Evolutionary conservation across 1,284 basidiomycete species (phyloP).

Genomic region (Limonomyces culmigenus): DNA sequence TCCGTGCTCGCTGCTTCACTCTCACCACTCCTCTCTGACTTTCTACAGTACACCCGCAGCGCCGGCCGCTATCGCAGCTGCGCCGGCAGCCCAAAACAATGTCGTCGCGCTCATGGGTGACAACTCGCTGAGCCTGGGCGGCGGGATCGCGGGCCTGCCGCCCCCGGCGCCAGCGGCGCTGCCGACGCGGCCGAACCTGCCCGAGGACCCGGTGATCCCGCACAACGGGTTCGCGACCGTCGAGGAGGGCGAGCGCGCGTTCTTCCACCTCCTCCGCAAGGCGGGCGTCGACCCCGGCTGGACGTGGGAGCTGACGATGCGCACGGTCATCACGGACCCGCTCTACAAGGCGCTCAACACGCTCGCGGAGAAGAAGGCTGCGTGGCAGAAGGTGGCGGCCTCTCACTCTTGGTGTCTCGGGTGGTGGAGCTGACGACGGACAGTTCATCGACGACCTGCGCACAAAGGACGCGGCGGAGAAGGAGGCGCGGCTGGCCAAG

Average conservation of each 20-base stretch:
- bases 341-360: constrained; percentile 90
- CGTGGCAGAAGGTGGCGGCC: constrained; percentile 70
- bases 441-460: constrained; percentile 57
- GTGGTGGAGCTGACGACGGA: not conserved
- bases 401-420: constrained; percentile 6
- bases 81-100: not conserved
- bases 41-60: not conserved
- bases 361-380: constrained; percentile 85
- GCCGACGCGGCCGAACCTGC: constrained; percentile 60
- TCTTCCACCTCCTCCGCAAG: constrained; percentile 76
- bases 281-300: constrained; percentile 81
- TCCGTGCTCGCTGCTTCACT: constrained; percentile 14
- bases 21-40: constrained; percentile 11
- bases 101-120: constrained; percentile 14
- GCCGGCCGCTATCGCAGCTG: not conserved
- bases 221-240: constrained; percentile 75
- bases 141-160: constrained; percentile 16
- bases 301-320: constrained; percentile 98
- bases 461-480: constrained; percentile 62
- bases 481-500: constrained; percentile 65
- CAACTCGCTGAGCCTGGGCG: constrained; percentile 18
- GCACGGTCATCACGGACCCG: constrained; percentile 94
- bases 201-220: constrained; percentile 73
- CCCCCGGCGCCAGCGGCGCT: constrained; percentile 32
- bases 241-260: constrained; percentile 89